Percentiles rank a stretch among this genome's conserved stretches.
These are phyloP conservation scores for Lipomyces starkeyi DNA, from an alignment of 805 yeast genomes.

Conservation along the genomic window DNA sequence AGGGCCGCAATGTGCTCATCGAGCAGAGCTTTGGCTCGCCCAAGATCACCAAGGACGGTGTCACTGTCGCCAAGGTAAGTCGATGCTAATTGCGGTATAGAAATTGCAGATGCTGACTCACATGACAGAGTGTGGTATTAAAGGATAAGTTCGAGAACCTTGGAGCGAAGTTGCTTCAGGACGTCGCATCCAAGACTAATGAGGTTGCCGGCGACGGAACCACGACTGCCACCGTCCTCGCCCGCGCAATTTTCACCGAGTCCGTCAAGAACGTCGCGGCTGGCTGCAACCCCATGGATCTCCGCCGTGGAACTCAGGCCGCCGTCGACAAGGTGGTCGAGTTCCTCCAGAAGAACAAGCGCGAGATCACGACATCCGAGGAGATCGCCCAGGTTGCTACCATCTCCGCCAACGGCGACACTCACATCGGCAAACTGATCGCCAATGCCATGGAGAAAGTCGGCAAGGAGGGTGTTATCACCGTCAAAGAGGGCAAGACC, in stretches of 20 bases:
- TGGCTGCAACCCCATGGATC: slow-evolving; percentile 98
- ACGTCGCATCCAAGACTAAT: slow-evolving; percentile 96
- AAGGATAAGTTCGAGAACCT: slow-evolving; percentile 92
- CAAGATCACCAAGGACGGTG: slow-evolving; percentile 99
- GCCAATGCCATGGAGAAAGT: slow-evolving; percentile 98
- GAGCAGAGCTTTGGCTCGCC: slow-evolving; percentile 98
- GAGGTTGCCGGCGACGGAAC: slow-evolving; percentile 99
- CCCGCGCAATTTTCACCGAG: slow-evolving; percentile 94
- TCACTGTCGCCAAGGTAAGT: slow-evolving; percentile 77
- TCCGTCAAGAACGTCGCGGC: slow-evolving; percentile 97
- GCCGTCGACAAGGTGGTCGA: slow-evolving; percentile 93
- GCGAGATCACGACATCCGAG: slow-evolving; percentile 89
- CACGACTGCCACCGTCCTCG: slow-evolving; percentile 94
- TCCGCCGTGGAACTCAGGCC: slow-evolving; percentile 95
- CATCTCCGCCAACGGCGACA: slow-evolving; percentile 95
- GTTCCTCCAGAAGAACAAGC: slow-evolving; percentile 82
- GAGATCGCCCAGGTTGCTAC: slow-evolving; percentile 99
- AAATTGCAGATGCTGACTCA: neutral
- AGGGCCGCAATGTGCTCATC: slow-evolving; percentile 94
- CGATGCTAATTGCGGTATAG: neutral
- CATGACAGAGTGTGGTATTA: slow-evolving; percentile 55
- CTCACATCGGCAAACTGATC: slow-evolving; percentile 85
- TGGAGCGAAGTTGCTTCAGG: slow-evolving; percentile 90
- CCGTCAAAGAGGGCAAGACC: slow-evolving; percentile 97
- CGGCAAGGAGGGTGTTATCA: slow-evolving; percentile 98